phyloP scores from a whole-genome alignment of 805 yeast genomes.

The Nakazawaea wyomingensis region DNA sequence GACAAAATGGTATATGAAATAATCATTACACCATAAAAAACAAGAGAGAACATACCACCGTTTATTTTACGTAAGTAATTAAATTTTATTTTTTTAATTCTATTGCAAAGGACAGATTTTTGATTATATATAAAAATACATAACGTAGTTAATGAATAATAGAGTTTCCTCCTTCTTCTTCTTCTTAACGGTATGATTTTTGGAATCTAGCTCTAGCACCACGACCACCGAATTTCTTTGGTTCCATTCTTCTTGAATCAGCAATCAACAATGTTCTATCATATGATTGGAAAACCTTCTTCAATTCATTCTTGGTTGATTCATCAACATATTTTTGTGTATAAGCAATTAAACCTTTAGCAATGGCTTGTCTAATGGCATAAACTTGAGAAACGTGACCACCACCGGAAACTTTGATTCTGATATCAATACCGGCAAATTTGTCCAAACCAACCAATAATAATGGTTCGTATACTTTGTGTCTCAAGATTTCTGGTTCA shows the following conservation, averaged over 20 bases:
- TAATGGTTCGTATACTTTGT: conserved; percentile 99
- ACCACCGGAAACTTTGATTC: conserved; percentile 99
- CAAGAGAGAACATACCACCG: too few species aligned
- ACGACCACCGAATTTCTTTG: conserved; percentile 99
- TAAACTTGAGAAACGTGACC: conserved; percentile 99
- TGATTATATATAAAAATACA: conserved; percentile 1
- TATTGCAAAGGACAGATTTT: neutral
- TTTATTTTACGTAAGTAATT: too few species aligned
- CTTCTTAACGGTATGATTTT: conserved; percentile 96
- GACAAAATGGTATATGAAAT: too few species aligned
- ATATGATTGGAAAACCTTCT: conserved; percentile 95
- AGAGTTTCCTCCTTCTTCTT: too few species aligned
- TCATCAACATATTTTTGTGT: conserved; percentile 99
- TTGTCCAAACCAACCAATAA: conserved; percentile 98
- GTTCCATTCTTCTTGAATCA: conserved; percentile 99
- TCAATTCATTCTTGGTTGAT: conserved; percentile 98
- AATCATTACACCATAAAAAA: too few species aligned
- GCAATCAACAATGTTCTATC: conserved; percentile 99
- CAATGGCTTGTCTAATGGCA: conserved; percentile 99
- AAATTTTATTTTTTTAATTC: neutral
- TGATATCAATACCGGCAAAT: conserved; percentile 96
- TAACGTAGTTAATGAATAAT: neutral
- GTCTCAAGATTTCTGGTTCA: conserved; percentile 98
- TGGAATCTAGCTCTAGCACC: conserved; percentile 99
- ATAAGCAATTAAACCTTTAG: conserved; percentile 99